These are phyloP conservation scores for Tulasnella sp. DNA, from an alignment of 768 basidiomycete species.

Conservation along the genomic window DNA sequence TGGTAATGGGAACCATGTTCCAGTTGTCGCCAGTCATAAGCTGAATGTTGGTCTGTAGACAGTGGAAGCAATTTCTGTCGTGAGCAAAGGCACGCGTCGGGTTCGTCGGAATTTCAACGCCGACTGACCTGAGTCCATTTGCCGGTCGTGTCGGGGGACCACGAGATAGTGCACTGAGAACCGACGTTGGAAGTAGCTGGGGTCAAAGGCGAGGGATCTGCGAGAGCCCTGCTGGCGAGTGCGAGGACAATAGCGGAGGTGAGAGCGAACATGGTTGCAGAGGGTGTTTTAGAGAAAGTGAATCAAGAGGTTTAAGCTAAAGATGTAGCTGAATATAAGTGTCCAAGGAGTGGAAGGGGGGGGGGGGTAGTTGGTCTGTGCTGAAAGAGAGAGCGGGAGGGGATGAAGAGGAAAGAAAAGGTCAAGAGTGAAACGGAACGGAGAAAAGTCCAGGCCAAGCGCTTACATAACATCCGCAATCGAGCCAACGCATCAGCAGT, in stretches of 20 bases:
- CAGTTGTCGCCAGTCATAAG: constrained; percentile 72
- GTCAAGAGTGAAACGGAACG: not conserved
- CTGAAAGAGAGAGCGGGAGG: not conserved
- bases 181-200: constrained; percentile 56
- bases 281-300: not conserved
- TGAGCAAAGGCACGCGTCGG: not conserved
- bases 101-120: not conserved
- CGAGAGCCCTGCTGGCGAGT: constrained; percentile 13
- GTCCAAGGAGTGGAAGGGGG: not conserved
- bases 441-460: not conserved
- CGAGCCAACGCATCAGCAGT: not conserved
- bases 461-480: not conserved
- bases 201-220: constrained; percentile 41
- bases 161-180: constrained; percentile 40
- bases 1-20: constrained; percentile 53
- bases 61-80: not conserved
- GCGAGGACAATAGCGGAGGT: constrained; percentile 3
- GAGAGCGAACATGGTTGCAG: constrained; percentile 4
- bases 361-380: not conserved
- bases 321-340: not conserved
- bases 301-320: not conserved
- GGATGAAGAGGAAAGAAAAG: not conserved
- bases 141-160: constrained; percentile 37
- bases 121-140: constrained; percentile 50
- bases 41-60: constrained; percentile 36